These are phyloP conservation scores for Trypanosoma grayi DNA, from an alignment of 208 protist species.

Conservation along the genomic window DNA sequence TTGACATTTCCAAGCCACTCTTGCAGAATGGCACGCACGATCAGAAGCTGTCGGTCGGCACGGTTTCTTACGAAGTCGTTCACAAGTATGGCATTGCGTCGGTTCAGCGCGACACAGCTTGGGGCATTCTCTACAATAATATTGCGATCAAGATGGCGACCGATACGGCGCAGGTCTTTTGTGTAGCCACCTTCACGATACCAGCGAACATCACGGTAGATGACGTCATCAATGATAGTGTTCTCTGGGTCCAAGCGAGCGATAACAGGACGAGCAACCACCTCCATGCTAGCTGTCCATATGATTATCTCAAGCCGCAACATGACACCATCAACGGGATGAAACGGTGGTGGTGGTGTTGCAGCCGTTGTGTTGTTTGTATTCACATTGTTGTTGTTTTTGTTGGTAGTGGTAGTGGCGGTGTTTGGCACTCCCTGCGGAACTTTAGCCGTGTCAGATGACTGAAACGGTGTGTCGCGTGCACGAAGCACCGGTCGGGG, in stretches of 20 bases:
- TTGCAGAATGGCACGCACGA: conserved; percentile 58
- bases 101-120: conserved; percentile 77
- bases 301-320: conserved; percentile 81
- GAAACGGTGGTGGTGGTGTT: not conserved
- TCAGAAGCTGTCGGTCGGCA: conserved; percentile 66
- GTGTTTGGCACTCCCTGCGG: not conserved
- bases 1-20: conserved; percentile 60
- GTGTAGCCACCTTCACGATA: conserved; percentile 77
- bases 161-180: conserved; percentile 84
- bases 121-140: conserved; percentile 92
- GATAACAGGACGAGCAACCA: conserved; percentile 68
- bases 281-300: conserved; percentile 87
- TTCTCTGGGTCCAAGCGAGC: conserved; percentile 63
- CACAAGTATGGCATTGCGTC: conserved; percentile 81
- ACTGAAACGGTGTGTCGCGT: conserved; percentile 16
- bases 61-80: conserved; percentile 77
- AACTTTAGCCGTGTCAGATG: conserved; percentile 5
- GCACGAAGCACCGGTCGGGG: conserved; percentile 36
- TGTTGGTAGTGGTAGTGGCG: no score
- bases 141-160: conserved; percentile 60
- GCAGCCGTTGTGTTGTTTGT: not conserved
- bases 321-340: conserved; percentile 10
- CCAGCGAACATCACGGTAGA: conserved; percentile 88
- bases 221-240: conserved; percentile 73
- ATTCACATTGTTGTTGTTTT: not conserved